A percentile compares a stretch with the other conserved stretches of the same genome.
Evolutionary conservation across 371 early-diverging fungal genomes (phyloP).

Genomic region (Dichotomocladium elegans): DNA sequence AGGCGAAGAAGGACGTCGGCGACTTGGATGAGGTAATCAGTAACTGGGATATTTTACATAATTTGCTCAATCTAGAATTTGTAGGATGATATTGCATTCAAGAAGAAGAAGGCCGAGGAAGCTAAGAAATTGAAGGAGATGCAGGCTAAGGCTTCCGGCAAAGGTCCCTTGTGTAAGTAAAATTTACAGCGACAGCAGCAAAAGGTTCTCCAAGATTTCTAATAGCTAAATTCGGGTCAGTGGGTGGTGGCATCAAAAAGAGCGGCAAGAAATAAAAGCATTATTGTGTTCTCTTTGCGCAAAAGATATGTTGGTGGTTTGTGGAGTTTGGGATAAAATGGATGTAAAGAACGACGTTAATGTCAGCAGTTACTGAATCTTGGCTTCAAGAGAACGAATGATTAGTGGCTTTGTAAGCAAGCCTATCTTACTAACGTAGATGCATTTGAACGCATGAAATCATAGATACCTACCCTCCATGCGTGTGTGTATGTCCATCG

Average conservation of each 20-base stretch:
- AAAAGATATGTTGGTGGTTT: no score
- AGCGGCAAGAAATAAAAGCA: constrained; percentile 76
- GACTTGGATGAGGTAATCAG: constrained; percentile 14
- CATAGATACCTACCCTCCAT: no score
- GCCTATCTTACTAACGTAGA: no score
- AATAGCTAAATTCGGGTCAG: constrained; percentile 13
- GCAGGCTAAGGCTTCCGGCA: constrained; percentile 71
- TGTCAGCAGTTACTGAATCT: no score
- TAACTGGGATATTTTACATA: neutral
- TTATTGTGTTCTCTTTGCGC: no score
- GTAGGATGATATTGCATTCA: constrained; percentile 33
- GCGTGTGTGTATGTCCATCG: no score
- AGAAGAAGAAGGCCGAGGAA: constrained; percentile 83
- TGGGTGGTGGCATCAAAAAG: constrained; percentile 76
- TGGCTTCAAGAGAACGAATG: no score
- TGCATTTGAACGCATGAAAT: no score
- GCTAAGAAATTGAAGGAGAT: constrained; percentile 77
- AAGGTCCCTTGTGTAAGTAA: constrained; percentile 73
- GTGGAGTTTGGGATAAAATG: no score
- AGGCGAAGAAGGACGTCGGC: constrained; percentile 16
- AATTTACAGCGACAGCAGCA: neutral
- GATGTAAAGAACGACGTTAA: no score
- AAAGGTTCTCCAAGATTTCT: constrained; percentile 2
- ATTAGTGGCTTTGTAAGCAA: no score
- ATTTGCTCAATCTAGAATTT: neutral